phyloP scores from a whole-genome alignment of 139 green algal species.

The Chlamydomonas sp. region DNA sequence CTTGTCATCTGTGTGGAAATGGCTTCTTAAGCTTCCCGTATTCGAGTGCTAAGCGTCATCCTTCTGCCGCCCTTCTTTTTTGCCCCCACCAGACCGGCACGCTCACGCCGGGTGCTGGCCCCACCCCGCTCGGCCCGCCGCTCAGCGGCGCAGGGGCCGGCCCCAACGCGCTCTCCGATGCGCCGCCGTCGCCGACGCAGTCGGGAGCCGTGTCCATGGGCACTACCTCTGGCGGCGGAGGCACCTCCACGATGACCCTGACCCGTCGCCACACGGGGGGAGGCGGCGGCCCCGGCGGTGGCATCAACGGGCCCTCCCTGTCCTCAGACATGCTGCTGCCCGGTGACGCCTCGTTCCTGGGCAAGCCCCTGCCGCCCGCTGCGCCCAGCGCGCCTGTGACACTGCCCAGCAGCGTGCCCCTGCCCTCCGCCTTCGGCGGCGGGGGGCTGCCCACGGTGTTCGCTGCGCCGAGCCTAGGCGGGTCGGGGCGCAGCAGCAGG shows the following conservation, averaged over 20 bases:
- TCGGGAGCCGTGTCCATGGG: constrained; percentile 10
- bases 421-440: constrained; percentile 10
- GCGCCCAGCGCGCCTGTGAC: background rate
- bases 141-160: too few relatives aligned
- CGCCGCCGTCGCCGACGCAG: constrained; percentile 19
- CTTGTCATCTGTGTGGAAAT: background rate
- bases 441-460: constrained; percentile 10
- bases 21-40: background rate
- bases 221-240: background rate
- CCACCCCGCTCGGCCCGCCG: background rate
- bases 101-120: background rate
- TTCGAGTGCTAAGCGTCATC: background rate
- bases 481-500: constrained; percentile 24
- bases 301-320: background rate
- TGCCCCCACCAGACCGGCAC: constrained; percentile 1
- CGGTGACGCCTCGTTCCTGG: background rate
- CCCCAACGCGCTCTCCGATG: background rate
- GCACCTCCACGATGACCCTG: constrained; percentile 1
- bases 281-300: background rate
- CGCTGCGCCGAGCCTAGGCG: constrained; percentile 1
- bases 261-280: background rate
- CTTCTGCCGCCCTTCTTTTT: background rate
- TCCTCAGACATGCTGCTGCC: background rate
- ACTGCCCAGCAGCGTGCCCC: background rate
- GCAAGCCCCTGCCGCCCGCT: background rate